A percentile compares a stretch with the other conserved stretches of the same genome.
Conservation (phyloP, 139 green algal species). For the Raphidocelis subcapitata region DNA sequence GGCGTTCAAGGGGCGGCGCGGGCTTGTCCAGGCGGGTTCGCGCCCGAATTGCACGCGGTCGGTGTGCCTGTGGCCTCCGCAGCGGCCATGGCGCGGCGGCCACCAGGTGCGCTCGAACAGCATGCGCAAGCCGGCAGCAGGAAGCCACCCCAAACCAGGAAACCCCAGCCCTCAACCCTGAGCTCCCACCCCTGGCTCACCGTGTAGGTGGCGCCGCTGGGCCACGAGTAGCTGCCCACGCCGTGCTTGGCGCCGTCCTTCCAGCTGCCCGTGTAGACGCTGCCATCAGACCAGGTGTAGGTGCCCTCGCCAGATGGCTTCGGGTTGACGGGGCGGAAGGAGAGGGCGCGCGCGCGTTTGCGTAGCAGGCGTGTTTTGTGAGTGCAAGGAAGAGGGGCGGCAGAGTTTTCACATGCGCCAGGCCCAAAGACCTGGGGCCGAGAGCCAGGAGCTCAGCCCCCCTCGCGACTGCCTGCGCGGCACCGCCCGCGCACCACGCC, state of each 20-base stretch:
- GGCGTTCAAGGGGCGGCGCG: neutral
- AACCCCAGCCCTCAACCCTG: too few species aligned
- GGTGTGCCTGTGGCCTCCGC: neutral
- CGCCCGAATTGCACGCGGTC: too few species aligned
- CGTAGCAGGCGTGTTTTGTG: too few species aligned
- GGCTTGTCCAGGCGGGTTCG: neutral
- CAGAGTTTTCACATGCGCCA: too few species aligned
- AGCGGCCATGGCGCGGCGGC: neutral
- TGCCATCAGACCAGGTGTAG: slow-evolving; percentile 76
- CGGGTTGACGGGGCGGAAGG: too few species aligned
- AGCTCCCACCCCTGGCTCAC: neutral
- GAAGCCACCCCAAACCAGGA: neutral
- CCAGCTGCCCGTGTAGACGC: slow-evolving; percentile 72
- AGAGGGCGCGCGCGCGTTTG: too few species aligned
- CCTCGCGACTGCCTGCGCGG: too few species aligned
- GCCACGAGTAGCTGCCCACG: slow-evolving; percentile 72
- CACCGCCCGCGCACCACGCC: too few species aligned
- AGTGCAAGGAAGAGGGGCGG: too few species aligned
- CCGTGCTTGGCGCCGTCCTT: slow-evolving; percentile 70
- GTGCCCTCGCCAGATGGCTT: slow-evolving; percentile 73
- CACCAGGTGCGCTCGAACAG: neutral
- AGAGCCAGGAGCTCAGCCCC: too few species aligned
- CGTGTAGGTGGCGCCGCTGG: slow-evolving; percentile 60
- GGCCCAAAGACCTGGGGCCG: too few species aligned
- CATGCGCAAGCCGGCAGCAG: neutral